Evolutionary conservation across 148 eudicot species (phyloP).

Genomic region (Fagopyrum homotropicum): DNA sequence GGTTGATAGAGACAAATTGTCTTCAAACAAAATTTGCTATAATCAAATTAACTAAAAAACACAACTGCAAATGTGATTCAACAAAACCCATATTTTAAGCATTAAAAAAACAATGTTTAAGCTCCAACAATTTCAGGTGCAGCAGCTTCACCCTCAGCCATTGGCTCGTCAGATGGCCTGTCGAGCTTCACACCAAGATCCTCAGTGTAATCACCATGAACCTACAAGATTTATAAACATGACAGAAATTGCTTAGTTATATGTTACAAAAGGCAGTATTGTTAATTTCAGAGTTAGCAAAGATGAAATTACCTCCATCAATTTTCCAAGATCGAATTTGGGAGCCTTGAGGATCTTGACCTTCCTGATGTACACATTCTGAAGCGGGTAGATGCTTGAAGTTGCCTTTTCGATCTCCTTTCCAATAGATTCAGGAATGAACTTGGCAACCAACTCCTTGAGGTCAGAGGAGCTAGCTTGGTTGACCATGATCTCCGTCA

Average conservation of each 20-base stretch:
- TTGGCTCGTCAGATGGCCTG: constrained; percentile 5
- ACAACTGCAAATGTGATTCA: not conserved
- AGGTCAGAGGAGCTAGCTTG: constrained; percentile 12
- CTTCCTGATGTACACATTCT: constrained; percentile 4
- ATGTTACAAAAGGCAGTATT: not conserved
- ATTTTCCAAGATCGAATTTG: constrained; percentile 13
- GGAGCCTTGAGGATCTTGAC: constrained; percentile 14
- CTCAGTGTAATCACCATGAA: constrained; percentile 9
- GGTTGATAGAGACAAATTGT: not conserved
- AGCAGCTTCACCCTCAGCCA: constrained; percentile 11
- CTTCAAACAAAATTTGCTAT: constrained; percentile 10
- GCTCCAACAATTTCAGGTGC: constrained; percentile 14
- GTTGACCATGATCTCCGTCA: constrained; percentile 10
- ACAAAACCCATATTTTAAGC: not conserved
- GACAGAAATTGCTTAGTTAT: not conserved
- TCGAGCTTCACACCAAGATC: constrained; percentile 10
- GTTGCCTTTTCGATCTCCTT: constrained; percentile 14
- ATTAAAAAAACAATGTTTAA: not conserved
- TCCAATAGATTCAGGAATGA: constrained; percentile 13
- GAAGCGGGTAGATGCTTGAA: constrained; percentile 10
- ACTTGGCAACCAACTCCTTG: constrained; percentile 14
- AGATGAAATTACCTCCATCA: constrained; percentile 12
- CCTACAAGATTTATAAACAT: not conserved
- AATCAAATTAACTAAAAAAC: not conserved
- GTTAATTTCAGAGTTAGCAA: not conserved